Evolutionary conservation across 352 stramenopile species (phyloP).

Genomic region (Phytopythium delawarense): DNA sequence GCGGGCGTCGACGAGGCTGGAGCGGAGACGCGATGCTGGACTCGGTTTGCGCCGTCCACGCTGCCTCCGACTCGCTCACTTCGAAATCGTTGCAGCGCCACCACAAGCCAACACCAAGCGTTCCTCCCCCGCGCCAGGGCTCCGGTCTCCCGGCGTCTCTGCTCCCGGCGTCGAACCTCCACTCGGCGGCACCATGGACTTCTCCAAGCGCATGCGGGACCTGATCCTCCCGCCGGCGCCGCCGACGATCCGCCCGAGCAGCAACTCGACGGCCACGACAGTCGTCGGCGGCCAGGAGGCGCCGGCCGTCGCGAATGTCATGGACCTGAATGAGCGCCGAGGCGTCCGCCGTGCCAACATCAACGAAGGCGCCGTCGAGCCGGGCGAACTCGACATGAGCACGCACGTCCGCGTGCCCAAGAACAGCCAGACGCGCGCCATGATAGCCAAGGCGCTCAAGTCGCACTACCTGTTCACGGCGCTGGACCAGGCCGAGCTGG

Average conservation of each 20-base stretch:
- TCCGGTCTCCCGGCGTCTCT: neutral
- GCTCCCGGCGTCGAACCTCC: neutral
- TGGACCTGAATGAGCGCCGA: conserved; percentile 54
- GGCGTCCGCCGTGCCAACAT: conserved; percentile 69
- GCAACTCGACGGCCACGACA: conserved; percentile 23
- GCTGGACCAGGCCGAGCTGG: conserved; percentile 64
- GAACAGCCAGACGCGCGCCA: conserved; percentile 61
- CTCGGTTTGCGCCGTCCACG: neutral
- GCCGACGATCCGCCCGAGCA: conserved; percentile 48
- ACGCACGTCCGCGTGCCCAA: conserved; percentile 61
- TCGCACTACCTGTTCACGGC: conserved; percentile 82
- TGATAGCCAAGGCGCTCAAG: conserved; percentile 81
- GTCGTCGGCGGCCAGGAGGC: conserved; percentile 19
- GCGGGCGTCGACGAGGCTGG: neutral
- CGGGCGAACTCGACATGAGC: conserved; percentile 42
- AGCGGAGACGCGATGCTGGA: neutral
- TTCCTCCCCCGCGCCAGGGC: neutral
- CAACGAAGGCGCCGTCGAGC: conserved; percentile 74
- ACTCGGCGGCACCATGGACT: conserved; percentile 41
- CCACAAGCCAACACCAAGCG: neutral
- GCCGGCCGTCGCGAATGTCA: conserved; percentile 19
- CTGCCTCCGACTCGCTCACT: neutral
- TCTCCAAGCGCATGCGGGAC: conserved; percentile 73
- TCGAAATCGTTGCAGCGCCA: conserved; percentile 2
- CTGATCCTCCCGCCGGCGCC: conserved; percentile 50